These are phyloP conservation scores for Begonia peltatifolia DNA, from an alignment of 306 rosid genomes.

Conservation along the genomic window DNA sequence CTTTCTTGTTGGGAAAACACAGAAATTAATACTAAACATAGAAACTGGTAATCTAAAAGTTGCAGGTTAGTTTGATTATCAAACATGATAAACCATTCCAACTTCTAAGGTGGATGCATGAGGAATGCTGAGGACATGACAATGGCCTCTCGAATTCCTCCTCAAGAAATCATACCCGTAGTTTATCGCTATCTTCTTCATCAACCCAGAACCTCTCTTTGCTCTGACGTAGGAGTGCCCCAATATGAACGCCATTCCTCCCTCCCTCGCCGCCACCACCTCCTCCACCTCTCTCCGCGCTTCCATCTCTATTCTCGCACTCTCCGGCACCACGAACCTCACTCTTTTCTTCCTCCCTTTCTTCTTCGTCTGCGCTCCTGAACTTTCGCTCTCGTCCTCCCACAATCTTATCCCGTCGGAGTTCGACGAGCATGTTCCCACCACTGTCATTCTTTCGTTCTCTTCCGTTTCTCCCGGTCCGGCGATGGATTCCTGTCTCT, in stretches of 20 bases:
- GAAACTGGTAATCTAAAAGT: too few relatives aligned
- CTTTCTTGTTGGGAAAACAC: too few relatives aligned
- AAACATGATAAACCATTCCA: conserved; percentile 88
- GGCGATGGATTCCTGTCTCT: conserved; percentile 21
- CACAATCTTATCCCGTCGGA: conserved; percentile 47
- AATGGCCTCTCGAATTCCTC: conserved; percentile 85
- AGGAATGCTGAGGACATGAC: conserved; percentile 71
- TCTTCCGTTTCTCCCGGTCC: conserved; percentile 29
- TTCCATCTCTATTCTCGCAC: conserved; percentile 46
- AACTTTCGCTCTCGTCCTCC: conserved; percentile 30
- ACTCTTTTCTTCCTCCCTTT: conserved; percentile 46
- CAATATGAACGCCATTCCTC: conserved; percentile 92
- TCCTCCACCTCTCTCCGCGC: conserved; percentile 58
- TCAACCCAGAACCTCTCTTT: conserved; percentile 78
- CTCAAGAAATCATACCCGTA: conserved; percentile 85
- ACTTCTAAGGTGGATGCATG: conserved; percentile 94
- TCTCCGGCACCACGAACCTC: conserved; percentile 64
- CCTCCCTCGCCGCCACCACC: conserved; percentile 91
- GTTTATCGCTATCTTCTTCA: conserved; percentile 65
- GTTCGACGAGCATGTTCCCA: conserved; percentile 65
- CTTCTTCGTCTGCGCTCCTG: conserved; percentile 7
- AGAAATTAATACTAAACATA: too few relatives aligned
- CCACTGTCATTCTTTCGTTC: conserved; percentile 71
- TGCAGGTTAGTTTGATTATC: background rate
- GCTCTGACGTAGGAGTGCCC: conserved; percentile 92